phyloP scores from a whole-genome alignment of 768 basidiomycete genomes.

The Mycena leptocephala region DNA sequence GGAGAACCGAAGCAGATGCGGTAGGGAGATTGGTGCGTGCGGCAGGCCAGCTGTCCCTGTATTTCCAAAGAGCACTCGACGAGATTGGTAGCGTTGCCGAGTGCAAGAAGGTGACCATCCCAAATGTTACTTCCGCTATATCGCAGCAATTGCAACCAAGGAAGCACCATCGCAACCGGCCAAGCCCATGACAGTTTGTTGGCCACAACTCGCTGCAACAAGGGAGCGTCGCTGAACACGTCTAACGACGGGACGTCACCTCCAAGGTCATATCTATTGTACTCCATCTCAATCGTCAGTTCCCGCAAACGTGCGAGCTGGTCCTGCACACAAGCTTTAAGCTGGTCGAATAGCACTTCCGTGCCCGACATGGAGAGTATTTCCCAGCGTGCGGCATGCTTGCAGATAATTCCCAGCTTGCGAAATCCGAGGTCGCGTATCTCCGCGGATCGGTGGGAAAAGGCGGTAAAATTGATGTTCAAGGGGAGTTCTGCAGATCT shows the following conservation, averaged over 20 bases:
- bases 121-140: neutral
- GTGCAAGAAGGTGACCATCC: neutral
- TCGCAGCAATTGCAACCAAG: neutral
- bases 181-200: neutral
- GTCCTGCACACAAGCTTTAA: too few relatives aligned
- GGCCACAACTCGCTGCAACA: neutral
- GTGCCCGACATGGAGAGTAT: too few relatives aligned
- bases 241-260: too few relatives aligned
- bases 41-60: neutral
- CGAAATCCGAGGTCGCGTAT: neutral
- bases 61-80: neutral
- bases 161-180: neutral
- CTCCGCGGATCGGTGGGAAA: neutral
- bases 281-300: too few relatives aligned
- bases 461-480: neutral
- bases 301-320: too few relatives aligned
- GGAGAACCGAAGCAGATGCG: neutral
- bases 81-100: neutral
- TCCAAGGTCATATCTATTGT: neutral
- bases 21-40: neutral
- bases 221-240: neutral
- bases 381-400: neutral
- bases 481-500: neutral
- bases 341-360: too few relatives aligned
- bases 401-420: neutral